Evolutionary conservation across 257 asterid genomes (phyloP).

Genomic region (Solanum piurae): DNA sequence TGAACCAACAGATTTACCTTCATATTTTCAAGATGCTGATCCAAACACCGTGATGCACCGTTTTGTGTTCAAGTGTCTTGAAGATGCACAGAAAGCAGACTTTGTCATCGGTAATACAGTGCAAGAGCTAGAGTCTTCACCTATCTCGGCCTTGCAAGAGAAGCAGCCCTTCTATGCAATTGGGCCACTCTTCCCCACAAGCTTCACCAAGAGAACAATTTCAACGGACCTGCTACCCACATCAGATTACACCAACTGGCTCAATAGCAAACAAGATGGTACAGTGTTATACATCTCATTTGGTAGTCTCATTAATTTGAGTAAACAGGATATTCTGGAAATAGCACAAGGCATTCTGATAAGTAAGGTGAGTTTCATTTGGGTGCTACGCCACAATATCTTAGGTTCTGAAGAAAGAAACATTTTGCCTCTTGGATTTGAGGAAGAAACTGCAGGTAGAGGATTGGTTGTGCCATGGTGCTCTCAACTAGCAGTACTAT

Average conservation of each 20-base stretch:
- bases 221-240: neutral
- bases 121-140: constrained; percentile 12
- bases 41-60: neutral
- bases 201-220: neutral
- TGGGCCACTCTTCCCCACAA: constrained; percentile 10
- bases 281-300: constrained; percentile 19
- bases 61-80: constrained; percentile 4
- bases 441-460: neutral
- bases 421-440: constrained; percentile 2
- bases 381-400: constrained; percentile 13
- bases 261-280: constrained; percentile 1
- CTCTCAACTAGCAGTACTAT: constrained; percentile 3
- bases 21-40: constrained; percentile 1
- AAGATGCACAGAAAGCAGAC: constrained; percentile 8
- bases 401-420: neutral
- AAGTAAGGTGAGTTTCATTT: constrained; percentile 6
- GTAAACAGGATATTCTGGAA: constrained; percentile 3
- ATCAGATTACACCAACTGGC: constrained; percentile 11
- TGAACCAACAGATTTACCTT: constrained; percentile 3
- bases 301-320: constrained; percentile 5
- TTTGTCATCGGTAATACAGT: constrained; percentile 10
- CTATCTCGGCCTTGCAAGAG: constrained; percentile 1
- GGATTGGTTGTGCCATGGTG: constrained; percentile 14
- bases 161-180: constrained; percentile 5
- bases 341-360: constrained; percentile 9